These are phyloP conservation scores for Boletus speciosus DNA, from an alignment of 768 basidiomycete genomes.

Conservation along the genomic window DNA sequence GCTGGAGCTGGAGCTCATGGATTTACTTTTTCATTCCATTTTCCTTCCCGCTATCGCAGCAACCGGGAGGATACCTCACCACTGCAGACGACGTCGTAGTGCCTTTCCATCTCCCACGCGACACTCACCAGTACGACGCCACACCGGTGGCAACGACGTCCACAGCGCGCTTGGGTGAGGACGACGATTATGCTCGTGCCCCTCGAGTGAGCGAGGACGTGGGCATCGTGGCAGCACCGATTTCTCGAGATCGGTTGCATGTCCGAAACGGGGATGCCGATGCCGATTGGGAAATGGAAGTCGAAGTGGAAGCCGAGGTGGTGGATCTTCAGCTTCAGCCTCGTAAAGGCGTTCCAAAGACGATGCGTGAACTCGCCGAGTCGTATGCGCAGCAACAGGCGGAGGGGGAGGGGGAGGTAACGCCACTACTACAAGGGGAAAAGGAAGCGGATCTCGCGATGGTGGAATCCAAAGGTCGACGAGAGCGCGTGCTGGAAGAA, in stretches of 20 bases:
- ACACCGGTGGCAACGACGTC: slow-evolving; percentile 10
- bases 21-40: not conserved
- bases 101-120: slow-evolving; percentile 66
- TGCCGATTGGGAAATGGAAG: slow-evolving; percentile 1
- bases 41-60: slow-evolving; percentile 3
- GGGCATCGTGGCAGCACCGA: not conserved
- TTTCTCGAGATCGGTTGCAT: slow-evolving; percentile 5
- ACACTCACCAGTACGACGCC: slow-evolving; percentile 27
- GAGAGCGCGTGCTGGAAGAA: slow-evolving; percentile 1
- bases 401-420: not conserved
- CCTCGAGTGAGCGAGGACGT: not conserved
- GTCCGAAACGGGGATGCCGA: slow-evolving; percentile 9
- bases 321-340: slow-evolving; percentile 11
- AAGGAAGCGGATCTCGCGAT: not conserved
- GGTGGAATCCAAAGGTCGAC: not conserved
- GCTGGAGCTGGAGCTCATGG: slow-evolving; percentile 16
- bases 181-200: not conserved
- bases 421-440: slow-evolving; percentile 24
- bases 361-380: slow-evolving; percentile 65
- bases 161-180: not conserved
- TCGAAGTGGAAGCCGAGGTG: slow-evolving; percentile 17
- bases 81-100: slow-evolving; percentile 72
- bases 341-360: slow-evolving; percentile 41
- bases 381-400: slow-evolving; percentile 7
- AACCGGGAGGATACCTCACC: slow-evolving; percentile 59